phyloP scores from a whole-genome alignment of 2,329 filamentous ascomycete species.

The Podosphaera fusca region DNA sequence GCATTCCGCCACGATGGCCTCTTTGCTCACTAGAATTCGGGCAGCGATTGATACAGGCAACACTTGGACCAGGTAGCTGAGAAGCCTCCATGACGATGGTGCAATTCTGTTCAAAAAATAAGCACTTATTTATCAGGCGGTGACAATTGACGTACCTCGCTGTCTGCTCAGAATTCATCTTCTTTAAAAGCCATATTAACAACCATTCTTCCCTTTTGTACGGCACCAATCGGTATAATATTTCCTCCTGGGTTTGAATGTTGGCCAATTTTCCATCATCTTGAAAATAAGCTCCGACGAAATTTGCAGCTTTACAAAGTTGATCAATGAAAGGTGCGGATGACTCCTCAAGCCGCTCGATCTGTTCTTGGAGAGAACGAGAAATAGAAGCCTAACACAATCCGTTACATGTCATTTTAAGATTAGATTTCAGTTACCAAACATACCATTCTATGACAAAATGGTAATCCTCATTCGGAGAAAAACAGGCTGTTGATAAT shows the following conservation, averaged over 20 bases:
- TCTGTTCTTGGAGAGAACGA: conserved; percentile 14
- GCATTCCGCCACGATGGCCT: conserved; percentile 27
- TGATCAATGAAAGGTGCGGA: conserved; percentile 16
- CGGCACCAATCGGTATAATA: not conserved
- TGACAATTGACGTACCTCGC: conserved; percentile 9
- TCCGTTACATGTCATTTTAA: too few relatives aligned
- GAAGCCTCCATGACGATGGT: conserved; percentile 30
- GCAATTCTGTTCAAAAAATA: conserved; percentile 5
- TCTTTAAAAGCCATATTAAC: conserved; percentile 40
- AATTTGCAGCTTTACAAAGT: conserved; percentile 15
- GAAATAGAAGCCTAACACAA: conserved; percentile 11
- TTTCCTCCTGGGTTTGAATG: not conserved
- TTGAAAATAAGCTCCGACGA: conserved; percentile 13
- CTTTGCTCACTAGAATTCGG: conserved; percentile 44
- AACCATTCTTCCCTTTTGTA: conserved; percentile 37
- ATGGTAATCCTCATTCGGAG: too few relatives aligned
- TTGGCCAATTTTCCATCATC: conserved; percentile 5
- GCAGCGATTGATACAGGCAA: conserved; percentile 48
- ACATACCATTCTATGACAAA: too few relatives aligned
- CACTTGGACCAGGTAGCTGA: conserved; percentile 35
- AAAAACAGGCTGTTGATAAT: not conserved
- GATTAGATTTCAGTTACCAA: too few relatives aligned
- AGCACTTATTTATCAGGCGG: not conserved
- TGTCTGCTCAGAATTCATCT: conserved; percentile 22
- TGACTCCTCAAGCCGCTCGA: conserved; percentile 15